Percentiles rank a stretch among this genome's conserved stretches.
phyloP scores from a whole-genome alignment of 371 early-diverging fungal species.

The Rhizopus arrhizus region DNA sequence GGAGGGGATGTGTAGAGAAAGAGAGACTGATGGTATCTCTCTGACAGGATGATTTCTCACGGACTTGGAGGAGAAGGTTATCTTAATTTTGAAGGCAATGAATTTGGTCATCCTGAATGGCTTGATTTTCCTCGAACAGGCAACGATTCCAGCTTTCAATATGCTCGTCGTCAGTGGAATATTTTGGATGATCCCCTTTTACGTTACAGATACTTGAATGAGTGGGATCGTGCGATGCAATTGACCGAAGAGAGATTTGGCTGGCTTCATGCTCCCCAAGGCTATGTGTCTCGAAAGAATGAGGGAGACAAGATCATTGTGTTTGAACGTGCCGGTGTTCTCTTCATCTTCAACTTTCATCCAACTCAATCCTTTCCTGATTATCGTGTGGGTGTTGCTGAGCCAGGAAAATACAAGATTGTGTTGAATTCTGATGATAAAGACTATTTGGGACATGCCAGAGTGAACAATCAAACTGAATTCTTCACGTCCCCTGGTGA shows the following conservation, averaged over 20 bases:
- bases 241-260: conserved; percentile 63
- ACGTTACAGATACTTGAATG: conserved; percentile 87
- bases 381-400: conserved; percentile 77
- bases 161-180: conserved; percentile 92
- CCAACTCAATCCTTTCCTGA: conserved; percentile 79
- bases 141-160: conserved; percentile 85
- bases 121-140: conserved; percentile 95
- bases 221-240: conserved; percentile 87
- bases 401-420: conserved; percentile 69
- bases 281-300: conserved; percentile 84
- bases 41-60: conserved; percentile 69
- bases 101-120: conserved; percentile 98
- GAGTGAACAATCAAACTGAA: conserved; percentile 60
- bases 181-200: conserved; percentile 82
- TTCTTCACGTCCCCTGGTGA: conserved; percentile 64
- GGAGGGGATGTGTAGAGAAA: background rate
- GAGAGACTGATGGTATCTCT: conserved; percentile 6
- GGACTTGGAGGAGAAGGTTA: conserved; percentile 95
- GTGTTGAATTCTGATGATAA: conserved; percentile 76
- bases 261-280: conserved; percentile 72
- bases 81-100: conserved; percentile 93
- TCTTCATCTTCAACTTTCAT: conserved; percentile 94
- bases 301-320: conserved; percentile 88
- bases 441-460: conserved; percentile 76
- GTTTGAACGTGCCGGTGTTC: conserved; percentile 84